Percentiles rank a stretch among this genome's conserved stretches.
Evolutionary conservation across 345 rosid species (phyloP).

Genomic region (Lepidium didymum): DNA sequence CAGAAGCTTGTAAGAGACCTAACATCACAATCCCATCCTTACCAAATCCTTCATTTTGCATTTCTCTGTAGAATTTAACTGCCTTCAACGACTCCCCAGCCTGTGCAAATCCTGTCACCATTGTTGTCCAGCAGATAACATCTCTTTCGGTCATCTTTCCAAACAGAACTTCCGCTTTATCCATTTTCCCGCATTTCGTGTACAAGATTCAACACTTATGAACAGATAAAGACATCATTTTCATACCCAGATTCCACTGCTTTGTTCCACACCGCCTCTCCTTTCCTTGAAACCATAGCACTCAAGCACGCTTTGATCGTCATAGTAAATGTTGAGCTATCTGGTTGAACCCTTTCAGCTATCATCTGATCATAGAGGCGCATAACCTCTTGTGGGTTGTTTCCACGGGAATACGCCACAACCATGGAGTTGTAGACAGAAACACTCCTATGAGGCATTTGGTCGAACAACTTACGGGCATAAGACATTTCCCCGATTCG

Average conservation of each 20-base stretch:
- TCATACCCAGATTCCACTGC: slow-evolving; percentile 54
- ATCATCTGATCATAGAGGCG: slow-evolving; percentile 48
- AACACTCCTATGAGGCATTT: slow-evolving; percentile 43
- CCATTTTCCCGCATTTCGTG: slow-evolving; percentile 45
- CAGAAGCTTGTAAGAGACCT: slow-evolving; percentile 65
- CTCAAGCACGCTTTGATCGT: slow-evolving; percentile 61
- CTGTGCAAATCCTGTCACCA: slow-evolving; percentile 54
- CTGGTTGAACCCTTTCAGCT: slow-evolving; percentile 43
- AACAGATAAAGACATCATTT: slow-evolving; percentile 60
- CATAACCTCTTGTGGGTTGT: slow-evolving; percentile 38
- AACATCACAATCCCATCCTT: slow-evolving; percentile 50
- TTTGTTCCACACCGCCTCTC: slow-evolving; percentile 46
- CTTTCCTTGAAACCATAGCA: slow-evolving; percentile 36
- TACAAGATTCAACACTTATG: slow-evolving; percentile 71
- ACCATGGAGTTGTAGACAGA: slow-evolving; percentile 53
- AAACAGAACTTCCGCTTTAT: slow-evolving; percentile 46
- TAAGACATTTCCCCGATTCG: slow-evolving; percentile 30
- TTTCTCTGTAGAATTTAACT: slow-evolving; percentile 37
- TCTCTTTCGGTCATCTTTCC: slow-evolving; percentile 51
- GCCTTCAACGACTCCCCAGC: slow-evolving; percentile 44
- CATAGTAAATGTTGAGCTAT: slow-evolving; percentile 68
- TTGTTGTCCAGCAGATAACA: slow-evolving; percentile 63
- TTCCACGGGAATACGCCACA: slow-evolving; percentile 44
- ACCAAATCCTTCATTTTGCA: slow-evolving; percentile 57
- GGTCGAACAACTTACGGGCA: slow-evolving; percentile 56